Conservation (phyloP, 345 rosid species). For the Laguncularia racemosa region DNA sequence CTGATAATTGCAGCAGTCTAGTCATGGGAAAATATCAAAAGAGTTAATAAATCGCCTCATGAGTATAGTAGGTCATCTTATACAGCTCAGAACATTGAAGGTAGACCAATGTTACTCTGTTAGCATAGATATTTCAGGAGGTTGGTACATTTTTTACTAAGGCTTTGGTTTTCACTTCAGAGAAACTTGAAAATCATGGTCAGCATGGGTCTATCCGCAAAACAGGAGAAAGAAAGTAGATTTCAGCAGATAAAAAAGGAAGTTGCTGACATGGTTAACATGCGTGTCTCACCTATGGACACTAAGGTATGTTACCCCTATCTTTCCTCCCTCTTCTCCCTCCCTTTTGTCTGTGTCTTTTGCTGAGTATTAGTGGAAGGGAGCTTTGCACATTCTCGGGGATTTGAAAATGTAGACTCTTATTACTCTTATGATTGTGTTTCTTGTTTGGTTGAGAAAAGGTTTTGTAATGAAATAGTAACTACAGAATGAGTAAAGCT, state of each 20-base stretch:
- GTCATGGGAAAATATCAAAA: slow-evolving; percentile 68
- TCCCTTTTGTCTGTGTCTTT: neutral
- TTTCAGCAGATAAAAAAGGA: slow-evolving; percentile 78
- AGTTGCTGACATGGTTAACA: slow-evolving; percentile 67
- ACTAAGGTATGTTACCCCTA: slow-evolving; percentile 41
- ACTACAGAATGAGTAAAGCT: too few relatives aligned
- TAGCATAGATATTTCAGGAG: slow-evolving; percentile 1
- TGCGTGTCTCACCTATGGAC: slow-evolving; percentile 41
- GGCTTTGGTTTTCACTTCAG: slow-evolving; percentile 32
- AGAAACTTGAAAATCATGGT: slow-evolving; percentile 85
- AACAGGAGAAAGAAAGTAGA: slow-evolving; percentile 75
- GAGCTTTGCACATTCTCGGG: too few relatives aligned
- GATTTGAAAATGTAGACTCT: too few relatives aligned
- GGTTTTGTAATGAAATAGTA: too few relatives aligned
- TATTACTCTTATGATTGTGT: too few relatives aligned
- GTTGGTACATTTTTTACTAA: slow-evolving; percentile 3
- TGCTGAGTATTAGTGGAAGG: neutral
- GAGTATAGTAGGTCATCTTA: slow-evolving; percentile 84
- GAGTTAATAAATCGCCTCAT: slow-evolving; percentile 80
- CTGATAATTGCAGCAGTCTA: slow-evolving; percentile 45
- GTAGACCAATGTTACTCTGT: slow-evolving; percentile 22
- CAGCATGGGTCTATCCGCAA: slow-evolving; percentile 51
- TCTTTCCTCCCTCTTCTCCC: slow-evolving; percentile 4
- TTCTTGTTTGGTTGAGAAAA: too few relatives aligned
- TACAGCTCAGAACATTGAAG: slow-evolving; percentile 94